These are phyloP conservation scores for Pseudocercospora eumusae DNA, from an alignment of 2,329 filamentous ascomycete genomes.

Conservation along the genomic window DNA sequence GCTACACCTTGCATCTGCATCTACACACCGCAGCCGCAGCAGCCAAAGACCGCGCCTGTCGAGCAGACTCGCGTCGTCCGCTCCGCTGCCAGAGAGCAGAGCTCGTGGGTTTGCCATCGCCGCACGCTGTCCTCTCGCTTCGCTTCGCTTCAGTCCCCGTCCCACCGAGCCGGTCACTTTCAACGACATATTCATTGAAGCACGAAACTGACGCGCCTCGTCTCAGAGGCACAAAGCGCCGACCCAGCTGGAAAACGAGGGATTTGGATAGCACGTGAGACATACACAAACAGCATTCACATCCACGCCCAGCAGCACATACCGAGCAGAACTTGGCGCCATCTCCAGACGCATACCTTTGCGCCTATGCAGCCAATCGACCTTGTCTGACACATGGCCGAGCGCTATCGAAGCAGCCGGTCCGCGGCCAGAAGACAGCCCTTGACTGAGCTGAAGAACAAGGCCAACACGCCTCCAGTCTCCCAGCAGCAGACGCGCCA, in stretches of 20 bases:
- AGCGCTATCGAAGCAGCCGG: constrained; percentile 34
- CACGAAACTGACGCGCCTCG: constrained; percentile 13
- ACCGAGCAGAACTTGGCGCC: constrained; percentile 11
- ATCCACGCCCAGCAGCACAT: constrained; percentile 18
- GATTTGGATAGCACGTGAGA: constrained; percentile 27
- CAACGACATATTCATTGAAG: constrained; percentile 30
- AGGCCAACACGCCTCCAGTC: constrained; percentile 36
- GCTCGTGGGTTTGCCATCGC: constrained; percentile 13
- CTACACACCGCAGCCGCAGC: constrained; percentile 12
- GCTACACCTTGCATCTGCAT: constrained; percentile 11
- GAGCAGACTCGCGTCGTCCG: constrained; percentile 1
- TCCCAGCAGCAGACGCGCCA: constrained; percentile 22
- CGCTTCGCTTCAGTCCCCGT: constrained; percentile 9
- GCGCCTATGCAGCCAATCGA: constrained; percentile 14
- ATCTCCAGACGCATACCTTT: constrained; percentile 16
- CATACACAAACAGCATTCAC: constrained; percentile 19
- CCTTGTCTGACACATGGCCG: constrained; percentile 33
- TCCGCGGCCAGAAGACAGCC: constrained; percentile 33
- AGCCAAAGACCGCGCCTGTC: constrained; percentile 9
- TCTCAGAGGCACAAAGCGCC: constrained; percentile 9
- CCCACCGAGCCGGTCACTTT: constrained; percentile 14
- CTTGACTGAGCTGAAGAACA: constrained; percentile 35
- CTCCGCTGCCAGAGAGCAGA: constrained; percentile 10
- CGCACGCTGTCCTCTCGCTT: constrained; percentile 28
- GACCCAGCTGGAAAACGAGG: constrained; percentile 7